Evolutionary conservation across 1,139 yeast genomes (phyloP), one percentile per base, ranked within the genome.

Genomic region (Yamadazyma siamensis): DNA sequence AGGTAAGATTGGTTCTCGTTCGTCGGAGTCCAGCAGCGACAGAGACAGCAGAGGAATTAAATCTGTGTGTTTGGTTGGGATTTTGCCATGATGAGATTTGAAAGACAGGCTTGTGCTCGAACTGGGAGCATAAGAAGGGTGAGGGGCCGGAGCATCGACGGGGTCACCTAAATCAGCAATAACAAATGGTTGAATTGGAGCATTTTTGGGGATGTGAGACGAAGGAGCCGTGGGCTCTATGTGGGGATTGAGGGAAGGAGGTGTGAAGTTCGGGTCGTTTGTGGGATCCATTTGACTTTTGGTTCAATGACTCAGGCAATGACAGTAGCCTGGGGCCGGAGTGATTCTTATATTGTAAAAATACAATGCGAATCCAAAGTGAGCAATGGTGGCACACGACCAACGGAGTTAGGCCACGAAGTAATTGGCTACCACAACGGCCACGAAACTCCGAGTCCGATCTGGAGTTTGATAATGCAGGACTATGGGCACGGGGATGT

Each of bases 251-350:
- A 74, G 66, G 9, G 84, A 75, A 3, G 88, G 86, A 6, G 89
- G 88, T 29, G 75, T 72, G 53, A 82, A 83, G 52, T 81, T 75
- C 18, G 91, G 89, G 45, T 82, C 91, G 59, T 77, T 74, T 5
- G 85, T 80, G 18, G 94, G 94, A 51, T 83, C 94, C 94, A 83
- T 82, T 8, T n/a, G n/a, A n/a, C n/a, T n/a, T n/a, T n/a, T n/a
- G n/a, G n/a, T n/a, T n/a, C n/a, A n/a, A n/a, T n/a, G n/a, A n/a
- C n/a, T n/a, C n/a, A n/a, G n/a, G n/a, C n/a, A n/a, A n/a, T n/a
- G n/a, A n/a, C n/a, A n/a, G n/a, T n/a, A n/a, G n/a, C n/a, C n/a
- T n/a, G n/a, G n/a, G n/a, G n/a, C n/a, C n/a, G n/a, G n/a, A n/a
- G n/a, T n/a, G n/a, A n/a, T n/a, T n/a, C n/a, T n/a, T n/a, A n/a